Conservation (phyloP, 768 basidiomycete genomes). For the Panaeolus papilionaceus region DNA sequence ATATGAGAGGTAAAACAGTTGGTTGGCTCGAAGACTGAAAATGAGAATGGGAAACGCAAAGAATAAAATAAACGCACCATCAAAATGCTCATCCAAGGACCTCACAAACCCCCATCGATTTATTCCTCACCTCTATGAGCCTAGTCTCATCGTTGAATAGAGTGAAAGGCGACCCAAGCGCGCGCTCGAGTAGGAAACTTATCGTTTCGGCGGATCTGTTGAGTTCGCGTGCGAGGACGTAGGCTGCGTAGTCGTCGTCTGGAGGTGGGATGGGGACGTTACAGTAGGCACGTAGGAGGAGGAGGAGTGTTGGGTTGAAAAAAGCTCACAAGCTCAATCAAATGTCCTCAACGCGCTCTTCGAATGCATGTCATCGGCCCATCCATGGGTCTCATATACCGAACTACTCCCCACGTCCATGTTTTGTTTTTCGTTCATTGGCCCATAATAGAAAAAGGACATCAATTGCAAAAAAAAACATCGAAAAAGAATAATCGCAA, state of each 20-base stretch:
- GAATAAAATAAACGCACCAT: too few species aligned
- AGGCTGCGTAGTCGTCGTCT: constrained; percentile 84
- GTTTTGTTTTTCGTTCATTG: constrained; percentile 41
- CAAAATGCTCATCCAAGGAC: too few species aligned
- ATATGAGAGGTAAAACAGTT: too few species aligned
- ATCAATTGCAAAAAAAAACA: background rate
- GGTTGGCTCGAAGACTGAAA: constrained; percentile 49
- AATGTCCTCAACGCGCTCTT: constrained; percentile 81
- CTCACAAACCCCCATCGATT: too few species aligned
- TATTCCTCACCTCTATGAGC: constrained; percentile 83
- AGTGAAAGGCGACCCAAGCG: constrained; percentile 60
- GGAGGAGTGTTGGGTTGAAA: too few species aligned
- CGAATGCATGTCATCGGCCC: constrained; percentile 83
- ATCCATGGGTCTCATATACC: constrained; percentile 68
- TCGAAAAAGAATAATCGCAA: background rate
- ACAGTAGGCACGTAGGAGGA: too few species aligned
- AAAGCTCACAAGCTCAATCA: constrained; percentile 71
- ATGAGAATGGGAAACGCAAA: too few species aligned
- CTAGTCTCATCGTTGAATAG: constrained; percentile 74
- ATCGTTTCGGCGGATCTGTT: constrained; percentile 54
- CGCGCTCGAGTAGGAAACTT: constrained; percentile 58
- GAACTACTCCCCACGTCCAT: constrained; percentile 73
- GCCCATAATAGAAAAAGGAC: too few species aligned
- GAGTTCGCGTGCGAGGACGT: constrained; percentile 62
- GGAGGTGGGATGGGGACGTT: too few species aligned